phyloP scores from a whole-genome alignment of 441 rosid genomes.

The Croton laevigatus region DNA sequence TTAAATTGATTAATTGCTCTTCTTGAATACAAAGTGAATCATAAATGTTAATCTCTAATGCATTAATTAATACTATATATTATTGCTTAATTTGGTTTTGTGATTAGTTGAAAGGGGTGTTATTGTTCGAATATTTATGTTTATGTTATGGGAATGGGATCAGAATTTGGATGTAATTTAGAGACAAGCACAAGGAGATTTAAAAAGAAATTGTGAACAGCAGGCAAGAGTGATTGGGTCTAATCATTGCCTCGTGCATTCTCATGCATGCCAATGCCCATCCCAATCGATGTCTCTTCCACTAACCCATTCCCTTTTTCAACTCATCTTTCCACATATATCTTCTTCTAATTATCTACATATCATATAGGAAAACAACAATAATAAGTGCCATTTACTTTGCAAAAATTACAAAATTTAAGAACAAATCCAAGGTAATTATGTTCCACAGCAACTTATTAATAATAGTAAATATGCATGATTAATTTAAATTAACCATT shows the following conservation, averaged over 20 bases:
- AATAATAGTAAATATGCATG: no score
- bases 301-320: neutral
- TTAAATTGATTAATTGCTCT: no score
- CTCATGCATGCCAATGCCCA: conserved; percentile 21
- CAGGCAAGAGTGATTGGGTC: conserved; percentile 23
- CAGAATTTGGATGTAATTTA: no score
- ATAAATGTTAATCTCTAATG: no score
- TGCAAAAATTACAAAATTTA: no score
- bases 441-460: no score
- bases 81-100: neutral
- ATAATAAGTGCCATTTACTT: no score
- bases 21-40: no score
- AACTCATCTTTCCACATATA: neutral
- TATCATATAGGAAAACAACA: no score
- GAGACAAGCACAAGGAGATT: neutral
- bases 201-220: neutral
- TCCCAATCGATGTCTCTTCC: neutral
- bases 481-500: no score
- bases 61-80: no score
- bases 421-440: no score
- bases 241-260: conserved; percentile 46
- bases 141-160: neutral
- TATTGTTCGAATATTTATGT: neutral
- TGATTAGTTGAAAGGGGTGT: neutral
- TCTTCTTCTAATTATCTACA: neutral